A percentile compares a stretch with the other conserved stretches of the same genome.
Conservation (phyloP, 768 basidiomycete genomes). For the Gloeopeniophorella convolvens region DNA sequence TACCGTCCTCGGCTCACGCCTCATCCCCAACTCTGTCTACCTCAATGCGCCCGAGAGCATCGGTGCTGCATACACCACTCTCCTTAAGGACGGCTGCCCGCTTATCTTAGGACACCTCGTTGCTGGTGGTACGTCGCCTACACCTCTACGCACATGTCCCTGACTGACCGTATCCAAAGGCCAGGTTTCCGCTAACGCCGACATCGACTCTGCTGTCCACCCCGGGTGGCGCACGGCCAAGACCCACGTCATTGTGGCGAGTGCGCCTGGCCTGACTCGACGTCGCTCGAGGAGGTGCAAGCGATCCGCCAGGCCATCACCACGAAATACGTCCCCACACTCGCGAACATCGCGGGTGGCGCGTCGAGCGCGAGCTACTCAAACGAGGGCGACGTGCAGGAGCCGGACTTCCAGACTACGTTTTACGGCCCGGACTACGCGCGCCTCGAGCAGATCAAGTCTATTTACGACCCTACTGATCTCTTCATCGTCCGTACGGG, state of each 20-base stretch:
- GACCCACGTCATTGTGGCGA: slow-evolving; percentile 27
- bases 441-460: slow-evolving; percentile 28
- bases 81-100: slow-evolving; percentile 7
- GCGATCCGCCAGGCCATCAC: slow-evolving; percentile 23
- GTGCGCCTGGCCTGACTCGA: not conserved
- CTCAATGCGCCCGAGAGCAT: not conserved
- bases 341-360: slow-evolving; percentile 26
- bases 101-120: slow-evolving; percentile 3
- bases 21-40: slow-evolving; percentile 8
- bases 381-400: slow-evolving; percentile 31
- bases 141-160: too few species aligned
- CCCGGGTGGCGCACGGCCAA: slow-evolving; percentile 35
- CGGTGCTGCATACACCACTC: slow-evolving; percentile 7
- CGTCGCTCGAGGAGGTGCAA: slow-evolving; percentile 16
- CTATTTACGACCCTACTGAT: slow-evolving; percentile 29
- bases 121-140: slow-evolving; percentile 6
- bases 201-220: slow-evolving; percentile 29
- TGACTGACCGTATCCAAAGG: slow-evolving; percentile 20
- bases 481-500: slow-evolving; percentile 31
- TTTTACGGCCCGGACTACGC: slow-evolving; percentile 33
- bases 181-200: slow-evolving; percentile 30
- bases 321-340: slow-evolving; percentile 24
- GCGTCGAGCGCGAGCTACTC: slow-evolving; percentile 29
- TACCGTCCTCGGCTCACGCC: slow-evolving; percentile 15
- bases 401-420: slow-evolving; percentile 28